Percentiles rank a stretch among this genome's conserved stretches.
Conservation (phyloP, 2,329 filamentous ascomycete species). For the Cadophora luteo-olivacea region DNA sequence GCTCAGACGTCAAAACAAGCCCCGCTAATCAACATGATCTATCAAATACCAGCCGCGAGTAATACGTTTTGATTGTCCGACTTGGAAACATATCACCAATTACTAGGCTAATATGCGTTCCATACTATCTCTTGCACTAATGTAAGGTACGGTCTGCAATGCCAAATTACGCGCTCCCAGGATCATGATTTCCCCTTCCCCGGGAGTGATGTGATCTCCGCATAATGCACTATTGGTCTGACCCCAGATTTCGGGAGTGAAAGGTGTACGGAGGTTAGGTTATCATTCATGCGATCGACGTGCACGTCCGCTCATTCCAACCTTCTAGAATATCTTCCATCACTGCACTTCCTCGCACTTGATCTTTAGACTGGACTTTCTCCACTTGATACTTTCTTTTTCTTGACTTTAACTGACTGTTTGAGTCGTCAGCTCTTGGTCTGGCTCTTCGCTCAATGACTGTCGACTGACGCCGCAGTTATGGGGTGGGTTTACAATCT, state of each 20-base stretch:
- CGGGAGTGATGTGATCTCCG: not conserved
- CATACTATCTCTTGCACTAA: constrained; percentile 8
- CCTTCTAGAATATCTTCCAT: constrained; percentile 14
- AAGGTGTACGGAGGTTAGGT: not conserved
- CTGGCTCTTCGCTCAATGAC: constrained; percentile 8
- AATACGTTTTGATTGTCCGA: not conserved
- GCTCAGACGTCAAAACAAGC: not conserved
- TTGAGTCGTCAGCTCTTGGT: constrained; percentile 10
- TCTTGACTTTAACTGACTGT: not conserved
- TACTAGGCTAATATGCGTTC: not conserved
- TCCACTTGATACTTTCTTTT: not conserved
- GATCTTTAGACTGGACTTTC: not conserved
- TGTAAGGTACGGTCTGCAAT: constrained; percentile 12
- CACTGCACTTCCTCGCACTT: not conserved
- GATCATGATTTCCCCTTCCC: constrained; percentile 10
- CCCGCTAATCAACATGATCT: not conserved
- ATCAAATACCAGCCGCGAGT: not conserved
- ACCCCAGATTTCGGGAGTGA: not conserved
- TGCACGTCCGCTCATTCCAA: not conserved
- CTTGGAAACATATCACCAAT: not conserved
- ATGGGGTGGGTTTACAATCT: constrained; percentile 24
- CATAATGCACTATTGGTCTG: constrained; percentile 11
- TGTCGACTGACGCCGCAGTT: not conserved
- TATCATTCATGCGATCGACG: constrained; percentile 21
- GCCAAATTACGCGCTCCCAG: not conserved